phyloP scores from a whole-genome alignment of 805 yeast species.

The Metschnikowia sp. region DNA sequence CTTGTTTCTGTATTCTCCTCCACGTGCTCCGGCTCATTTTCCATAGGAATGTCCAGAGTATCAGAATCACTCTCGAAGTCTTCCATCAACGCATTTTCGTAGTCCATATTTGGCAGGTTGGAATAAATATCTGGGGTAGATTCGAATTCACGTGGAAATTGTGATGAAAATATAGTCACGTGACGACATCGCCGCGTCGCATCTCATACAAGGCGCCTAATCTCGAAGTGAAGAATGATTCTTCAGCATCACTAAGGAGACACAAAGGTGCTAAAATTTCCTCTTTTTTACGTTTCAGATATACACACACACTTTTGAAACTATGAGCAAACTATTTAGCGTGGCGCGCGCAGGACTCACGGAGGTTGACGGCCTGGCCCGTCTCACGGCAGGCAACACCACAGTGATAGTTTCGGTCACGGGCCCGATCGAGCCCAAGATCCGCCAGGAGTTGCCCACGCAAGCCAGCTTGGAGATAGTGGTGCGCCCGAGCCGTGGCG shows the following conservation, averaged over 20 bases:
- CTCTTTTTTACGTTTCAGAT: background rate
- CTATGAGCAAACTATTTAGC: conserved; percentile 4
- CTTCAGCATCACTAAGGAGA: no score
- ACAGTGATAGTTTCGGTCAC: conserved; percentile 72
- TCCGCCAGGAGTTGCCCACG: conserved; percentile 81
- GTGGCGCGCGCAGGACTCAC: conserved; percentile 33
- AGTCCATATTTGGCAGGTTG: conserved; percentile 21
- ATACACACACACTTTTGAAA: background rate
- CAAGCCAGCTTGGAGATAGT: conserved; percentile 72
- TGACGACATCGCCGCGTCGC: background rate
- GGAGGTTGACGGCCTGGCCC: conserved; percentile 81
- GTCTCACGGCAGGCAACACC: conserved; percentile 47
- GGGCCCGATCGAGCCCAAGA: conserved; percentile 86
- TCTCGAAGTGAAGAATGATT: no score
- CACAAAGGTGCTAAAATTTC: background rate
- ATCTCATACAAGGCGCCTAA: background rate
- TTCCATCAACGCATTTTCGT: conserved; percentile 40
- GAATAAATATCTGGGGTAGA: background rate
- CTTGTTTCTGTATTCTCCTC: background rate
- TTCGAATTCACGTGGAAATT: background rate
- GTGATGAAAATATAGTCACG: background rate
- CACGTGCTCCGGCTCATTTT: background rate
- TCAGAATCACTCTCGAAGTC: conserved; percentile 38
- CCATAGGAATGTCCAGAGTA: background rate
- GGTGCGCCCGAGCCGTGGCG: conserved; percentile 75